phyloP scores from a whole-genome alignment of 352 stramenopile species.

The Phytophthora nicotianae region DNA sequence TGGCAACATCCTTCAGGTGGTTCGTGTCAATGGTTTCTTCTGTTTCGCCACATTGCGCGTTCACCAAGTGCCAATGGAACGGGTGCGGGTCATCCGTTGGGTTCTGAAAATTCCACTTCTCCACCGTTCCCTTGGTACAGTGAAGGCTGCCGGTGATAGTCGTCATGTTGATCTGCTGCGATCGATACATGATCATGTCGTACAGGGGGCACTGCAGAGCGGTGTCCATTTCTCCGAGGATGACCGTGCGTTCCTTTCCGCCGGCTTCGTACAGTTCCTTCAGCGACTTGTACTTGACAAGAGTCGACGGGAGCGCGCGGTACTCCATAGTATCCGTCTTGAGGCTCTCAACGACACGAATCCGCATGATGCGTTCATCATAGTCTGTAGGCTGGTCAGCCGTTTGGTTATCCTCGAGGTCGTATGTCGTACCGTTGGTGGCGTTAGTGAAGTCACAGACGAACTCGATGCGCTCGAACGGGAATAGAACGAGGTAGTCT shows the following conservation, averaged over 20 bases:
- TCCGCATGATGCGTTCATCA: conserved; percentile 49
- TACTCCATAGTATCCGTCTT: conserved; percentile 43
- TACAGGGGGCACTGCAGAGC: no score
- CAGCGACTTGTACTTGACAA: conserved; percentile 57
- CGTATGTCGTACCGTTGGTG: conserved; percentile 47
- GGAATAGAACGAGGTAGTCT: conserved; percentile 43
- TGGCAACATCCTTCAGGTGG: conserved; percentile 67
- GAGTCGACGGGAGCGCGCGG: conserved; percentile 37
- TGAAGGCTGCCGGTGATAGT: conserved; percentile 48
- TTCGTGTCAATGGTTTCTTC: conserved; percentile 76
- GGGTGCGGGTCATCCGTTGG: conserved; percentile 77
- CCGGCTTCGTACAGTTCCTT: conserved; percentile 56
- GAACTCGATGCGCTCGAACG: conserved; percentile 58
- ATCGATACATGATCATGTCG: conserved; percentile 54
- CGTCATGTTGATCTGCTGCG: conserved; percentile 59
- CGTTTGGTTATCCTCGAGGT: conserved; percentile 55
- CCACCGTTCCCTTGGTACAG: conserved; percentile 76
- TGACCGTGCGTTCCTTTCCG: conserved; percentile 61
- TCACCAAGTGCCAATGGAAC: conserved; percentile 85
- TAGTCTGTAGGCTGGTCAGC: conserved; percentile 48
- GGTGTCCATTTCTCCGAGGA: conserved; percentile 68
- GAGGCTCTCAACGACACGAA: conserved; percentile 44
- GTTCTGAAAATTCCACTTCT: conserved; percentile 86
- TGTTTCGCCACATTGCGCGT: conserved; percentile 68
- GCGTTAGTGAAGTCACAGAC: conserved; percentile 59